phyloP scores from a whole-genome alignment of 805 yeast genomes.

The Sugiyamaella valdiviana region DNA sequence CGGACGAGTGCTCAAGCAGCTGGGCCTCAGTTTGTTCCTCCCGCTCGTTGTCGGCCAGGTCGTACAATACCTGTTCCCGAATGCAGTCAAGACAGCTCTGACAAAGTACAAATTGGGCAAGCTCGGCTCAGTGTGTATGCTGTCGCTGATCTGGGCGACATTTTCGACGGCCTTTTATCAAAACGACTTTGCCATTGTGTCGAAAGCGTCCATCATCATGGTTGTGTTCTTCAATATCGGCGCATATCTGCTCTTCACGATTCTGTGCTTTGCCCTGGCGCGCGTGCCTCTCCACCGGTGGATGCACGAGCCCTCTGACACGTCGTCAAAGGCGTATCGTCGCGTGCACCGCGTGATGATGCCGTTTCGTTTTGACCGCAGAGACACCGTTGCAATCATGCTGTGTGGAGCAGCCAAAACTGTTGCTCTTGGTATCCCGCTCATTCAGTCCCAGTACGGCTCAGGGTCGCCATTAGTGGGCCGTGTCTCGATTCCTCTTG shows the following conservation, averaged over 20 bases:
- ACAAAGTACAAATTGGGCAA: constrained; percentile 56
- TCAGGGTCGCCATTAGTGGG: constrained; percentile 47
- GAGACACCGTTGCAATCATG: constrained; percentile 73
- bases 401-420: constrained; percentile 91
- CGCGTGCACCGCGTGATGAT: constrained; percentile 38
- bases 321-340: constrained; percentile 41
- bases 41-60: constrained; percentile 88
- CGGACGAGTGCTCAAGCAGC: constrained; percentile 74
- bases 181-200: constrained; percentile 64
- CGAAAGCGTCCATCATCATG: constrained; percentile 64
- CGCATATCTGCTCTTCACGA: constrained; percentile 69
- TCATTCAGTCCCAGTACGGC: constrained; percentile 77
- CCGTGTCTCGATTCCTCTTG: constrained; percentile 69
- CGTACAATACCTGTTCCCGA: constrained; percentile 62
- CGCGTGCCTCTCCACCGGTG: constrained; percentile 47
- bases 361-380: constrained; percentile 65
- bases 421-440: constrained; percentile 84
- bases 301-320: constrained; percentile 40
- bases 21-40: constrained; percentile 76
- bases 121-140: constrained; percentile 72
- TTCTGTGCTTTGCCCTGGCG: constrained; percentile 51
- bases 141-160: constrained; percentile 70
- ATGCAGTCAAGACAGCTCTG: constrained; percentile 54
- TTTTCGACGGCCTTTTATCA: constrained; percentile 86
- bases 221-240: constrained; percentile 80